Conservation (phyloP, 176 grass and related monocot species). For the Thinopyrum elongatum region DNA sequence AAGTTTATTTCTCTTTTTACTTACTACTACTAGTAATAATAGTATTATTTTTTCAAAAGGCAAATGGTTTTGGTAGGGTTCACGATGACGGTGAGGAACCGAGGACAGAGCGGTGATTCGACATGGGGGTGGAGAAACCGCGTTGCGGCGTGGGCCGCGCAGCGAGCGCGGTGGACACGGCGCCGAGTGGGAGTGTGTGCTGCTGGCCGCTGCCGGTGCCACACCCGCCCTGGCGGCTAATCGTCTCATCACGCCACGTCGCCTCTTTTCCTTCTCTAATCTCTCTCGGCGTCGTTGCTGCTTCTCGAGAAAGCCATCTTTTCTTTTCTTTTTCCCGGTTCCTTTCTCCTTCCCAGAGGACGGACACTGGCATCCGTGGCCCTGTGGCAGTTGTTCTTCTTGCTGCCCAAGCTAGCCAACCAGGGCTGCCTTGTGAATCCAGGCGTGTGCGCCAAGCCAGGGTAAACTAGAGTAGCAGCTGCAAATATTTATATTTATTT, state of each 20-base stretch:
- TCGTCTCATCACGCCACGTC: background rate
- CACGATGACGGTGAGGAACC: background rate
- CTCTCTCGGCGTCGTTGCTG: background rate
- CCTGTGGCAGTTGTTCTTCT: too few species aligned
- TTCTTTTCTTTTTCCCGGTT: background rate
- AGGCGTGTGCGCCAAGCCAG: background rate
- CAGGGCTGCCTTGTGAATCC: background rate
- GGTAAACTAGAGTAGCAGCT: background rate
- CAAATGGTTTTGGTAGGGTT: background rate
- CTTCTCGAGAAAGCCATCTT: background rate
- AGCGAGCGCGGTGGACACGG: background rate
- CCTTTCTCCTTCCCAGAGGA: background rate
- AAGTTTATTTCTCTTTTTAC: too few species aligned
- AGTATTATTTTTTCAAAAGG: too few species aligned
- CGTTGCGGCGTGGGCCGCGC: constrained; percentile 14
- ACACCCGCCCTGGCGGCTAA: background rate
- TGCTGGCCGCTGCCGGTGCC: background rate
- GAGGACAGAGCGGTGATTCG: too few species aligned
- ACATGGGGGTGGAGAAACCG: constrained; percentile 12
- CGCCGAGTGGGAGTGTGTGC: background rate
- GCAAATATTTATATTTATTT: background rate
- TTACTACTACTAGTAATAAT: too few species aligned
- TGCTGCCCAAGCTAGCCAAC: too few species aligned
- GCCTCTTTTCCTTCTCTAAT: background rate
- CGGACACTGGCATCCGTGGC: background rate